Percentiles rank a stretch among this genome's conserved stretches.
Conservation (phyloP, 2,329 filamentous ascomycete genomes). For the Epichloe gansuensis region DNA sequence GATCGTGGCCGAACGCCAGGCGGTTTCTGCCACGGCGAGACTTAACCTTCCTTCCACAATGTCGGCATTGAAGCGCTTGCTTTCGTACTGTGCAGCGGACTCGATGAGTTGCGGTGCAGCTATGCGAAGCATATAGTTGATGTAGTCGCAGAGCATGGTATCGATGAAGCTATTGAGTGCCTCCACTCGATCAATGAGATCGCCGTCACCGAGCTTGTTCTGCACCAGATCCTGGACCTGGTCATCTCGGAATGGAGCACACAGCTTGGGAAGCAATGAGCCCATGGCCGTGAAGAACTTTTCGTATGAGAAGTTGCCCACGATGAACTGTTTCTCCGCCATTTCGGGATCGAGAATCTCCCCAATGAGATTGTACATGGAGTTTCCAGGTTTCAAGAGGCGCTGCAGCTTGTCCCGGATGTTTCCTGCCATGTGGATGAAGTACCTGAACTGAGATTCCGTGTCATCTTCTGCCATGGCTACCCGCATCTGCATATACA, state of each 20-base stretch:
- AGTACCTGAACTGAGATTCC: slow-evolving; percentile 53
- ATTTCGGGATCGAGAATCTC: slow-evolving; percentile 64
- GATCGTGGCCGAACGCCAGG: slow-evolving; percentile 51
- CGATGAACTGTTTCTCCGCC: slow-evolving; percentile 53
- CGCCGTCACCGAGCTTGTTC: slow-evolving; percentile 44
- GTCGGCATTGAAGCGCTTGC: slow-evolving; percentile 56
- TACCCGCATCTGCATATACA: slow-evolving; percentile 45
- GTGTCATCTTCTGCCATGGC: slow-evolving; percentile 54
- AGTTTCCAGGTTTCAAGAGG: slow-evolving; percentile 56
- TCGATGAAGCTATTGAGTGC: slow-evolving; percentile 65
- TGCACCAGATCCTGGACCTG: slow-evolving; percentile 58
- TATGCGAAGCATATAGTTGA: slow-evolving; percentile 65
- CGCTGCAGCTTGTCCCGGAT: slow-evolving; percentile 61
- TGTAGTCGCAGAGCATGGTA: slow-evolving; percentile 65
- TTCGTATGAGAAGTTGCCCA: slow-evolving; percentile 67
- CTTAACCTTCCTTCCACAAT: slow-evolving; percentile 41
- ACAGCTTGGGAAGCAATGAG: slow-evolving; percentile 62
- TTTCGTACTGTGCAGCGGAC: slow-evolving; percentile 60
- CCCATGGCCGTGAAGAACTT: slow-evolving; percentile 69
- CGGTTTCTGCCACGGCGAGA: slow-evolving; percentile 46
- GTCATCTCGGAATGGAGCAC: slow-evolving; percentile 66
- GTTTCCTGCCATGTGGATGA: slow-evolving; percentile 56
- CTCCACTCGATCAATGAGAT: slow-evolving; percentile 64
- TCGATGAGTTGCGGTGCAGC: slow-evolving; percentile 59
- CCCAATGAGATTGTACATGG: slow-evolving; percentile 61